Evolutionary conservation across 768 basidiomycete genomes (phyloP), one percentile per base, ranked within the genome.

Genomic region (Suillus placidus): DNA sequence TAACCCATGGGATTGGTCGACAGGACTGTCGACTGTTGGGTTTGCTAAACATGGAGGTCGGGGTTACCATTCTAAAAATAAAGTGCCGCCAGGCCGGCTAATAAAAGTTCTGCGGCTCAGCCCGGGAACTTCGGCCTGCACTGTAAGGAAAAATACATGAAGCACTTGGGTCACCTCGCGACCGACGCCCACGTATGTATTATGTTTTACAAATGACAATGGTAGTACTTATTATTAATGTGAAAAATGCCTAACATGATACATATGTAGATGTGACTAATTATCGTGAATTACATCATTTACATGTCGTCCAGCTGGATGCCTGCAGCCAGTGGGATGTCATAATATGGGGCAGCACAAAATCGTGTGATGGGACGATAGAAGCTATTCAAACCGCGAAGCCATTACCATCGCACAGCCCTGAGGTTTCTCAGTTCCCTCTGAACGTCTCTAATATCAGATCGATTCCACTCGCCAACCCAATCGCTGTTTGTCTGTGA

Each of bases 381-480:
- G 12, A 61, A 9, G 7, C 12, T 12, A 32, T 34, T 18, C 38
- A 42, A 56, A 58, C 20, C 4, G 7, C 30, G 58, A 43, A 35
- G 10, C 6, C 14, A 60, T 32, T 14, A 60, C n/a, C 45, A n/a
- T 4, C 32, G 43, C 20, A 14, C 6, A 30, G 40, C 9, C 61
- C 26, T 70, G 61, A 82, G 62, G 47, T 64, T 71, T 34, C 81
- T 71, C 40, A 82, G 74, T 63, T 80, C 75, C 35, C 68, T 72
- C 63, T 80, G 81, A 49, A 82, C 81, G 35, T 80, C 78, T 55
- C 66, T 66, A 37, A 82, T 82, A 66, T 79, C 71, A 32, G 70
- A 62, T 35, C 79, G 72, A 68, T 82, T 82, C 81, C 81, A 82
- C 64, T 80, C 80, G 60, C 80, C 80, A 13, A 71, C 71, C 81